phyloP scores from a whole-genome alignment of 1,284 basidiomycete genomes.

The Paramarasmius palmivorus region DNA sequence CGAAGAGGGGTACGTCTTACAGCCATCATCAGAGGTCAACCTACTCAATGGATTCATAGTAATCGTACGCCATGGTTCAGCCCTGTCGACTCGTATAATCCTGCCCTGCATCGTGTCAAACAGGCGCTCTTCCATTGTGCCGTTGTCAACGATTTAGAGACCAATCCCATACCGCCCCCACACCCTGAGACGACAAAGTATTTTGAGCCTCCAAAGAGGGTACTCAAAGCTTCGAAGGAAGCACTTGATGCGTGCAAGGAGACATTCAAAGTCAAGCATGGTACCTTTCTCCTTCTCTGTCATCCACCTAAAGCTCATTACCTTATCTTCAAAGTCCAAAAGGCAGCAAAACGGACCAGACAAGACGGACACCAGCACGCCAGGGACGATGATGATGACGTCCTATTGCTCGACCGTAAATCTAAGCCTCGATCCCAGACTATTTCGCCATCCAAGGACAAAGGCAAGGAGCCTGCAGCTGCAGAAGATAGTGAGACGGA shows the following conservation, averaged over 20 bases:
- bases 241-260: constrained; percentile 64
- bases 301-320: not conserved
- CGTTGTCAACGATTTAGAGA: constrained; percentile 70
- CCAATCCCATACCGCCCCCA: constrained; percentile 78
- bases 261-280: constrained; percentile 75
- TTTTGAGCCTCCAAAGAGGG: constrained; percentile 73
- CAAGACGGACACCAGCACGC: constrained; percentile 65
- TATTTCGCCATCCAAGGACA: constrained; percentile 26
- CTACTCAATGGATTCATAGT: constrained; percentile 33
- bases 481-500: constrained; percentile 47
- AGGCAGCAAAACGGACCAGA: constrained; percentile 45
- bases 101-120: constrained; percentile 87
- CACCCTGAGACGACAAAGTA: constrained; percentile 85
- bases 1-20: constrained; percentile 62
- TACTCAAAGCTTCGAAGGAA: constrained; percentile 58
- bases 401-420: constrained; percentile 61
- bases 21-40: not conserved
- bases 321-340: constrained; percentile 50
- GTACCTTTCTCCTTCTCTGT: constrained; percentile 33
- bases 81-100: constrained; percentile 79
- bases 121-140: constrained; percentile 91
- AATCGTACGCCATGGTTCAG: constrained; percentile 76
- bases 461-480: constrained; percentile 20
- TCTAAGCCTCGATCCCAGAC: constrained; percentile 25
- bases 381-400: constrained; percentile 56